These are phyloP conservation scores for Phialocephala subalpina DNA, from an alignment of 2,329 filamentous ascomycete species.

Conservation along the genomic window DNA sequence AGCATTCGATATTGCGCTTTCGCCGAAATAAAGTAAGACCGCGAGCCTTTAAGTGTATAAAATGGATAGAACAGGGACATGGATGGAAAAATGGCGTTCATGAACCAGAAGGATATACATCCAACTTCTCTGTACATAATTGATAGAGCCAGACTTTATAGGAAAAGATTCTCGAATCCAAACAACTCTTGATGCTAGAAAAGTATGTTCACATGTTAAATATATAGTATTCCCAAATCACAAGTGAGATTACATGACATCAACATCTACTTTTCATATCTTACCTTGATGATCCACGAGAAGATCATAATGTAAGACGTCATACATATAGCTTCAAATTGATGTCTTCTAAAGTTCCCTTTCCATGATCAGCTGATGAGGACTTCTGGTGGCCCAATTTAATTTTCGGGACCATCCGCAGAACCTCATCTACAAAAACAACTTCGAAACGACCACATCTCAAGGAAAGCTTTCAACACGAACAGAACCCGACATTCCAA, in stretches of 20 bases:
- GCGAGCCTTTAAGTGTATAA: slow-evolving; percentile 21
- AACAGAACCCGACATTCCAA: slow-evolving; percentile 16
- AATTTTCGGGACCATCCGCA: slow-evolving; percentile 17
- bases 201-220: no score
- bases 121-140: slow-evolving; percentile 31
- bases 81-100: slow-evolving; percentile 29
- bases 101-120: slow-evolving; percentile 26
- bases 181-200: slow-evolving; percentile 1
- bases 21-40: slow-evolving; percentile 36
- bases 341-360: background rate
- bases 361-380: slow-evolving; percentile 15
- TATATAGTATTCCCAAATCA: no score
- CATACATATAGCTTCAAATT: background rate
- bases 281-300: no score
- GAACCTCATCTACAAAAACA: slow-evolving; percentile 23
- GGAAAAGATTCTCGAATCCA: slow-evolving; percentile 32
- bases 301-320: no score
- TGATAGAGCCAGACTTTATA: slow-evolving; percentile 10
- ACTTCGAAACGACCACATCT: slow-evolving; percentile 4
- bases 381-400: background rate
- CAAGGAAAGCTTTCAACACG: background rate
- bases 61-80: slow-evolving; percentile 19
- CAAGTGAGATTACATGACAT: no score
- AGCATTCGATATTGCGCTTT: slow-evolving; percentile 73
- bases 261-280: no score